Evolutionary conservation across 2,329 filamentous ascomycete genomes (phyloP).

Genomic region (Talaromyces sp.): DNA sequence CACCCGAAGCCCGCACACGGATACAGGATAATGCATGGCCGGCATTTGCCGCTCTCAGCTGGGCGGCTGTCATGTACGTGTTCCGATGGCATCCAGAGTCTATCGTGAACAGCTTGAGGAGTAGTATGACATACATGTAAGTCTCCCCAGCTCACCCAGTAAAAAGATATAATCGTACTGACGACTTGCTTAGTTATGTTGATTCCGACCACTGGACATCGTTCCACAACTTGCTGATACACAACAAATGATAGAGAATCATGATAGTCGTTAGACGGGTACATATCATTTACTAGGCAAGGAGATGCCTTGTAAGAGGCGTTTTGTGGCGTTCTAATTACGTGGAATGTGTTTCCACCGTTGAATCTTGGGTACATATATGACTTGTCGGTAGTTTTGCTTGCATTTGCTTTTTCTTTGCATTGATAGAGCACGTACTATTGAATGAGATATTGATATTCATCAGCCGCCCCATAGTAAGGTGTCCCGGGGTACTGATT

Average conservation of each 20-base stretch:
- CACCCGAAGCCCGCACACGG: slow-evolving; percentile 41
- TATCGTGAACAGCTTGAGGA: slow-evolving; percentile 83
- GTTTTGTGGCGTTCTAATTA: not conserved
- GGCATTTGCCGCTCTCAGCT: slow-evolving; percentile 83
- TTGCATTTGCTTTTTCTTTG: not conserved
- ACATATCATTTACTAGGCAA: not conserved
- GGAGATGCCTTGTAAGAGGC: not conserved
- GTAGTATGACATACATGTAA: slow-evolving; percentile 98
- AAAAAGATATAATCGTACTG: not conserved
- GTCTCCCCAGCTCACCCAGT: slow-evolving; percentile 29
- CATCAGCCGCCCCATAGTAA: too few relatives aligned
- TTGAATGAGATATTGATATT: not conserved
- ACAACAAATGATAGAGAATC: slow-evolving; percentile 60
- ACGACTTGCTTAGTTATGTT: slow-evolving; percentile 52
- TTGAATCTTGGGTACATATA: not conserved
- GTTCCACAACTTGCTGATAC: slow-evolving; percentile 76
- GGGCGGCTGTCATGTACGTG: slow-evolving; percentile 92
- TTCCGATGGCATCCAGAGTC: slow-evolving; percentile 90
- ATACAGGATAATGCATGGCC: slow-evolving; percentile 80
- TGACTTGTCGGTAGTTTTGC: not conserved
- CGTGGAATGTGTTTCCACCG: not conserved
- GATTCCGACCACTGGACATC: slow-evolving; percentile 89
- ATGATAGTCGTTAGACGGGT: not conserved
- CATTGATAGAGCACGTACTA: not conserved
- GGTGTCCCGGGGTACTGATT: not conserved